Base-by-base conservation (phyloP, 2,329 filamentous ascomycete genomes). In the Blastomyces emzantsi region DNA sequence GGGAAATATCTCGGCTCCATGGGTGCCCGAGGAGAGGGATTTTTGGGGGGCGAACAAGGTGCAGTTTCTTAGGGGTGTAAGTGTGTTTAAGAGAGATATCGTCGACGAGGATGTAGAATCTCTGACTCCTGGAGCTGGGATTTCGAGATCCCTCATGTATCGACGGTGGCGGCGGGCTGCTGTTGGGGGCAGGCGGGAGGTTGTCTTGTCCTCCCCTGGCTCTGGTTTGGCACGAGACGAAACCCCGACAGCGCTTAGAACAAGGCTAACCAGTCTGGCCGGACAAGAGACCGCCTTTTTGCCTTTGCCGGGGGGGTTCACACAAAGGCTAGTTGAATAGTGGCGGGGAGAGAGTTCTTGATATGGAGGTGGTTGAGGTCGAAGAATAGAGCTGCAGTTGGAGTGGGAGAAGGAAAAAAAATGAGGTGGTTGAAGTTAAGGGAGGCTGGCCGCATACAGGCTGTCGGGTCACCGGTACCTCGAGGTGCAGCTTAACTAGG, bases 1-100 rank as follows among this genome's bases (percentile, higher is more conserved):
- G 61, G 39, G 19, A 45, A 33, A 52, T 30, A 47, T 25, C 51
- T 43, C 51, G 36, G 61, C 36, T 62, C 61, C 61, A 62, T 62
- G 52, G 41, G 39, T 22, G 39, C 47, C n/a, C 2, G 56, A 45
- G 28, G 41, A n/a, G 49, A 33, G 11, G n/a, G 43, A 6, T 45
- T 11, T 52, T 30, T 15, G 13, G 49, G 60, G n/a, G 22, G 39
- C 1, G 9, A n/a, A 41, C 13, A 43, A 45, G 15, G 11, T 41
- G 36, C 52, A 11, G 2, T 1, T n/a, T 25, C 15, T 43, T 13
- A 25, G 22, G 17, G 25, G 28, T 28, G 25, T n/a, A 8, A 36
- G 28, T 11, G 17, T 30, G 8, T 45, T 43, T 43, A 17, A 59
- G 17, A 45, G 15, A 45, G 56, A 17, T 45, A 25, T 58, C 17